Evolutionary conservation across 2,329 filamentous ascomycete genomes (phyloP).

Genomic region (Huntiella bhutanensis): DNA sequence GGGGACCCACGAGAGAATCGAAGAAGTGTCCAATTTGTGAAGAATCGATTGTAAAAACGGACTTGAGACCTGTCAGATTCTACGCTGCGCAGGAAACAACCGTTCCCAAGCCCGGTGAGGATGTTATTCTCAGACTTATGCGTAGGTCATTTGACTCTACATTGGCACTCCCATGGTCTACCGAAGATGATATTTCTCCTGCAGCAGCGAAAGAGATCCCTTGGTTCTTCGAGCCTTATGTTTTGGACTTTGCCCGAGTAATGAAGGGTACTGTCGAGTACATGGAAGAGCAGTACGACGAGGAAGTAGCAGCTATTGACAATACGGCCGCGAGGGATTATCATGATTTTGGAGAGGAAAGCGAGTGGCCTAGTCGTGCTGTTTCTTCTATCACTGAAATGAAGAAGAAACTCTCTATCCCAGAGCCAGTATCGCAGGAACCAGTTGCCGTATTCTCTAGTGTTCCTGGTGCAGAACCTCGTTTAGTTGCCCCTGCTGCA

Average conservation of each 20-base stretch:
- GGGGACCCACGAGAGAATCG: constrained; percentile 45
- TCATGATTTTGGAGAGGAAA: constrained; percentile 74
- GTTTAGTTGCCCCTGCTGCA: constrained; percentile 6
- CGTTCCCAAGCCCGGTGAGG: constrained; percentile 62
- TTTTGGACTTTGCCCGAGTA: constrained; percentile 82
- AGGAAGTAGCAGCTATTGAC: constrained; percentile 56
- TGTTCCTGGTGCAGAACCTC: constrained; percentile 20
- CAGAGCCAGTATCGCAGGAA: constrained; percentile 12
- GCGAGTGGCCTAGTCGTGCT: constrained; percentile 80
- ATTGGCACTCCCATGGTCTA: constrained; percentile 70
- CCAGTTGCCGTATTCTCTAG: background rate
- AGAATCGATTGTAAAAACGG: constrained; percentile 80
- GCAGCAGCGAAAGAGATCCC: constrained; percentile 59
- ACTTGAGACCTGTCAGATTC: constrained; percentile 76
- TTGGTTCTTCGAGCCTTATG: constrained; percentile 88
- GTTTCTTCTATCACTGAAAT: constrained; percentile 53
- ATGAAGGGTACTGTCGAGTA: constrained; percentile 90
- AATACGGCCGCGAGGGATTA: constrained; percentile 77
- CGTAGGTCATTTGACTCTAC: constrained; percentile 65
- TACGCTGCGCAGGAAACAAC: constrained; percentile 76
- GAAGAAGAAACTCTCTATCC: constrained; percentile 44
- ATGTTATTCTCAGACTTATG: constrained; percentile 77
- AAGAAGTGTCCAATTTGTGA: constrained; percentile 96
- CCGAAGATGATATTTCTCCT: constrained; percentile 21
- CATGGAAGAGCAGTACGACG: constrained; percentile 61